Base-by-base conservation (phyloP, 352 stramenopile species). In the Plasmopara halstedii region DNA sequence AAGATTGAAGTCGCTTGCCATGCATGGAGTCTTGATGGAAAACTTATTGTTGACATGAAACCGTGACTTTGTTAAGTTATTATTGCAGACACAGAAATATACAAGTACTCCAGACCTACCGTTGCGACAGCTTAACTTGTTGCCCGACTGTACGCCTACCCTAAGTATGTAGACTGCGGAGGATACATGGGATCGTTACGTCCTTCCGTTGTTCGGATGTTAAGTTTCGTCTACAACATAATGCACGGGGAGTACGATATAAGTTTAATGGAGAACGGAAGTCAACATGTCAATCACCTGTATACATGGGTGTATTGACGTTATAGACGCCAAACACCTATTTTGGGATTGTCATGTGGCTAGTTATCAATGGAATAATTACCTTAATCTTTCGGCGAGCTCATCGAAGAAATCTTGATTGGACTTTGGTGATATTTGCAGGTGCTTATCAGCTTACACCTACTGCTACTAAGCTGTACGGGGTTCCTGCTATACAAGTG, bases 341-440 rank as follows among this genome's bases (percentile, higher is more conserved):
- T 56, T 56, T 49, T 50, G 49, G 49, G 3, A n/a, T 10, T 56
- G 48, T 25, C 1, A 1, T 3, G 40, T 55, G 17, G 48, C 39
- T 25, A 10, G 8, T 17, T 19, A 6, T 36, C 32, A 44, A 33
- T 49, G 39, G 31, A 20, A 43, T 8, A 34, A 21, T n/a, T 49
- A 18, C 21, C 23, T 55, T 17, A 26, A 3, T 40, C 48, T 15
- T 42, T 55, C 37, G 2, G 18, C 13, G 39, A n/a, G 0, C 33
- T 44, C 13, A 25, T 49, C 27, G 10, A n/a, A 17, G 25, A 39
- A 23, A 15, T 22, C 15, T 34, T 11, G 22, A 22, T n/a, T 55
- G 6, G n/a, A n/a, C n/a, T n/a, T n/a, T n/a, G n/a, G n/a, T n/a
- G n/a, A n/a, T n/a, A n/a, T n/a, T n/a, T n/a, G n/a, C n/a, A n/a